These are phyloP conservation scores for Ceratorhiza oryzae-sativae DNA, from an alignment of 1,284 basidiomycete species.

Conservation along the genomic window DNA sequence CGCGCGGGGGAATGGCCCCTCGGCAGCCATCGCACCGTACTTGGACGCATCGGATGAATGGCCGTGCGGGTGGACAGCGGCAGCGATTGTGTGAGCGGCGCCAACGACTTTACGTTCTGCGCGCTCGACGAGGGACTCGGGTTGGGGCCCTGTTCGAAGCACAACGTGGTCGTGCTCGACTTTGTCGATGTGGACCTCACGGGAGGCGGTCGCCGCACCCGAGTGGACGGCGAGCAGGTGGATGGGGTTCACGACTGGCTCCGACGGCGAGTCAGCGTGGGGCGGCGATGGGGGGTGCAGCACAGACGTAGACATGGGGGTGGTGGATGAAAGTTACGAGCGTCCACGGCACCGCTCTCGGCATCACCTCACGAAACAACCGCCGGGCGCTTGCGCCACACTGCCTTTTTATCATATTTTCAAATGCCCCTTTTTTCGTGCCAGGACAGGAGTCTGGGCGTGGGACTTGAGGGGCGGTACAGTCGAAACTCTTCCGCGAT, in stretches of 20 bases:
- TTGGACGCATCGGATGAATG: slow-evolving; percentile 31
- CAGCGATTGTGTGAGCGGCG: neutral
- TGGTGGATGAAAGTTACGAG: slow-evolving; percentile 5
- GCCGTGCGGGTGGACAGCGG: slow-evolving; percentile 5
- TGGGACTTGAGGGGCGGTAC: too few relatives aligned
- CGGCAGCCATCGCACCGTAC: slow-evolving; percentile 28
- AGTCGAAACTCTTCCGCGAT: too few relatives aligned
- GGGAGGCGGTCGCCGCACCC: slow-evolving; percentile 14
- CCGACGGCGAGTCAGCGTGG: neutral
- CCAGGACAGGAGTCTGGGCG: neutral
- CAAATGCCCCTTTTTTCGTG: neutral
- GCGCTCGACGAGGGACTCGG: slow-evolving; percentile 13
- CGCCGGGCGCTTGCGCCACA: slow-evolving; percentile 2
- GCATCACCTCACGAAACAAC: slow-evolving; percentile 7
- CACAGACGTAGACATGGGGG: slow-evolving; percentile 28
- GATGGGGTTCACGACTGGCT: slow-evolving; percentile 16
- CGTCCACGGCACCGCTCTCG: slow-evolving; percentile 9
- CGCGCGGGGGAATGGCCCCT: neutral
- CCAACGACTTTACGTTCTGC: slow-evolving; percentile 16
- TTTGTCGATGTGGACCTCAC: slow-evolving; percentile 30
- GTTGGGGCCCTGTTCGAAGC: slow-evolving; percentile 15
- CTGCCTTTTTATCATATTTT: neutral
- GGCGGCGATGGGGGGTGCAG: neutral
- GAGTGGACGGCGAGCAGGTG: slow-evolving; percentile 24
- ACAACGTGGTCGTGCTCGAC: slow-evolving; percentile 24